Evolutionary conservation across 2,329 filamentous ascomycete species (phyloP), one percentile per base, ranked within the genome.

Genomic region (Acarospora socialis): DNA sequence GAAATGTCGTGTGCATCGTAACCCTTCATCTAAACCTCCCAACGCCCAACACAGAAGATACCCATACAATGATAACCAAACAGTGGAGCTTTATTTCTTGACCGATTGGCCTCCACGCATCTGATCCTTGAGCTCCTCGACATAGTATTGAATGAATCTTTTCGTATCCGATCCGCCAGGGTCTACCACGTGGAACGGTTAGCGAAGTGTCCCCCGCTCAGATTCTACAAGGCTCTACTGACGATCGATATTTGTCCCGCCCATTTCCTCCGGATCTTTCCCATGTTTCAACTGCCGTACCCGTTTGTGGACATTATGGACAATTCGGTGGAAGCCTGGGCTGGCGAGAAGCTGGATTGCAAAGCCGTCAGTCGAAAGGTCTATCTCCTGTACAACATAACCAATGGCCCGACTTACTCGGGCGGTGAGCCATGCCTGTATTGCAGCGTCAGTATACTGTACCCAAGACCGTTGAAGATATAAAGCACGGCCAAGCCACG

Each of bases 291-390:
- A 43, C 12, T 37, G 21, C 22, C 33, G 33, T 12, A 40, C 23
- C 15, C 16, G 28, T 16, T 33, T 38, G 21, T 70, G 66, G 8
- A 66, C 56, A 34, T 57, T 59, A 15, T 63, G 59, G 12, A 73
- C 64, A 16, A 46, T 56, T 33, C 61, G 57, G 43, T 73, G 69
- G 54, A 73, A 73, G 21, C 57, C 48, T 3, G 65, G 65, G 33
- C 64, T 70, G 32, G 54, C 52, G 24, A 73, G 57, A 33, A 73
- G 61, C 57, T 68, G 46, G 6, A n/a, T 29, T 33, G 21, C 32
- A 35, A 34, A 16, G 34, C 21, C 39, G 36, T 24, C 28, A 34
- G 29, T 15, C 34, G 18, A 27, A 22, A 30, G 33, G 32, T 35
- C 17, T 14, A 32, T 18, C 14, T 41, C 28, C 34, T 33, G 32